Evolutionary conservation across 108 stramenopile genomes (phyloP).

Genomic region (Nitzschia palea): DNA sequence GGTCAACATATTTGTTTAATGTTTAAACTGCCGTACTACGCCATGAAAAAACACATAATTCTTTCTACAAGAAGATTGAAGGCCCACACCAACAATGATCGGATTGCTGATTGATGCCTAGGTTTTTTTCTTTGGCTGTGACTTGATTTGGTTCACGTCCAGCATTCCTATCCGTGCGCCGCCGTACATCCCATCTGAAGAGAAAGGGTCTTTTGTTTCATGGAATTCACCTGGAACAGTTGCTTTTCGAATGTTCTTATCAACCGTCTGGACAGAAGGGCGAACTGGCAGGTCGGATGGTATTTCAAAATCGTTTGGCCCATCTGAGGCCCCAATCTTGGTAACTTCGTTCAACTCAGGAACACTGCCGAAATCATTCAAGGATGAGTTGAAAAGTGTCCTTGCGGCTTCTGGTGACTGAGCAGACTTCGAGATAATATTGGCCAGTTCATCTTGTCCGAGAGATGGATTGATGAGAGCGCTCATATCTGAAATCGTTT

Average conservation of each 20-base stretch:
- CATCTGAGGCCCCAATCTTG: too few relatives aligned
- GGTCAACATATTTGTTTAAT: too few relatives aligned
- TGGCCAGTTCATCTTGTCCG: conserved; percentile 23
- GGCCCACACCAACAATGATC: too few relatives aligned
- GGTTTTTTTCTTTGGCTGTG: not conserved
- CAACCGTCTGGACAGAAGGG: conserved; percentile 2
- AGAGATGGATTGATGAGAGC: conserved; percentile 56
- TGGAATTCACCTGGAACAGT: conserved; percentile 78
- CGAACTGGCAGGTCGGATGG: too few relatives aligned
- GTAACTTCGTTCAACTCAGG: not conserved
- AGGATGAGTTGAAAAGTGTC: conserved; percentile 6
- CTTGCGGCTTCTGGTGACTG: not conserved
- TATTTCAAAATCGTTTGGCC: too few relatives aligned
- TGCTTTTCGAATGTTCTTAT: conserved; percentile 44
- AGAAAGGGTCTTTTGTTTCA: conserved; percentile 70
- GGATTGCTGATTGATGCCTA: too few relatives aligned
- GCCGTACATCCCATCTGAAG: conserved; percentile 30
- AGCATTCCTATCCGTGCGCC: conserved; percentile 6
- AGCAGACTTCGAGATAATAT: conserved; percentile 18
- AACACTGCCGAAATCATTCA: conserved; percentile 15
- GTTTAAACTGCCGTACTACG: too few relatives aligned
- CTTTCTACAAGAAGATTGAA: too few relatives aligned
- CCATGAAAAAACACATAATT: too few relatives aligned
- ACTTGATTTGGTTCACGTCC: conserved; percentile 9
- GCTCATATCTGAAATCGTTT: conserved; percentile 81